Evolutionary conservation across 768 basidiomycete genomes (phyloP), one percentile per base, ranked within the genome.

Genomic region (Phlebiopsis gigantea): DNA sequence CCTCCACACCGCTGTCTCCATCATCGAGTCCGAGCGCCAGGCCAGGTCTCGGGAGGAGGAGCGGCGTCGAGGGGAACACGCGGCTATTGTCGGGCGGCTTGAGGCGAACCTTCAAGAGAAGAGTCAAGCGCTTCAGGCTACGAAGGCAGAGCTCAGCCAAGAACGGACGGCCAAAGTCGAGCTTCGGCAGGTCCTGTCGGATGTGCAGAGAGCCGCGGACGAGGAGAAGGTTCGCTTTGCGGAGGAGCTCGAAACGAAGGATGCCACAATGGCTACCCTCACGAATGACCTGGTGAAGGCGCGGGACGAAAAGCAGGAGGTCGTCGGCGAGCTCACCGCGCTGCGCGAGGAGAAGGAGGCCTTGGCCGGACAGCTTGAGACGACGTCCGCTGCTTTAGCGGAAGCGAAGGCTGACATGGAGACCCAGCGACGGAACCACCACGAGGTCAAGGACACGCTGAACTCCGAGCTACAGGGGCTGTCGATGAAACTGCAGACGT

Each of bases 11-110:
- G 53, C 53, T 26, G 42, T 44, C 7, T 28, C 42, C 15, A 42
- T 46, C 28, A 46, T 54, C 53, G 53, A 43, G 4, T 9, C 42
- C 17, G 53, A 54, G 53, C 53, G 53, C 14, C 53, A 54, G 53
- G 21, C 24, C 8, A 29, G 50, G 5, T 21, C 30, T 9, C 9
- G 4, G 19, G 31, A n/a, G n/a, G 50, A 51, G 34, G 50, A 51
- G 34, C 50, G 50, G 2, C 14, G 34, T 21, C 50, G 50, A 8
- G 31, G 8, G 12, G 50, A 51, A 9, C 50, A 51, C n/a, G 39
- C 50, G 34, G 31, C 50, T 14, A 31, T 15, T n/a, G 31, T 51
- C 19, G 50, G 19, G n/a, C 21, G 19, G 2, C 34, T 51, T 10
- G 15, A 19, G 21, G 4, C 14, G 29, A 31, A 34, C 19, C 4